phyloP scores from a whole-genome alignment of 495 filamentous ascomycete genomes.

The Thermothielavioides terrestris region DNA sequence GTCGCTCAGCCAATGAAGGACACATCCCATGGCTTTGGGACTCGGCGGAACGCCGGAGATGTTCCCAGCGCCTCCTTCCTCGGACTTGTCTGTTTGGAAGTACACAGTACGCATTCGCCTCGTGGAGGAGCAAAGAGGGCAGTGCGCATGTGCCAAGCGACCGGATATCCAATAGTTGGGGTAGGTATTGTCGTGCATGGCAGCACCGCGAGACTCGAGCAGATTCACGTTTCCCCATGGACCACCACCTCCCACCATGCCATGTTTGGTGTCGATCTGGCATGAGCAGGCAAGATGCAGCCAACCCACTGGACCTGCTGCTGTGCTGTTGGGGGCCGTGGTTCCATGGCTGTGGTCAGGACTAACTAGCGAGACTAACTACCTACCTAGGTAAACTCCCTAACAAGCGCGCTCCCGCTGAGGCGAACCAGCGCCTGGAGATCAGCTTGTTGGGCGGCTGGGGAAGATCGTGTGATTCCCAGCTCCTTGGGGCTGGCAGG shows the following conservation, averaged over 20 bases:
- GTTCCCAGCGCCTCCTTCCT: neutral
- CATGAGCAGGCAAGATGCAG: too few species aligned
- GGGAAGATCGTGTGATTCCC: neutral
- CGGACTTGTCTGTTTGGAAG: neutral
- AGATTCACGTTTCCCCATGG: too few species aligned
- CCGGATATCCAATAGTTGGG: too few species aligned
- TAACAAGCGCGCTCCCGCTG: neutral
- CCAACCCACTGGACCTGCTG: too few species aligned
- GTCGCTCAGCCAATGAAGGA: neutral
- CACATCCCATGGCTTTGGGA: neutral
- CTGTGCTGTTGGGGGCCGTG: too few species aligned
- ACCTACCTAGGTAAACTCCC: too few species aligned
- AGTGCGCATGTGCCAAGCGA: too few species aligned
- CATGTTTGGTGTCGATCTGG: neutral
- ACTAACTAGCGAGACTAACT: too few species aligned
- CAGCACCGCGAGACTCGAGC: too few species aligned
- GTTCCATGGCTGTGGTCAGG: conserved; percentile 5
- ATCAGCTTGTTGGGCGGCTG: too few species aligned
- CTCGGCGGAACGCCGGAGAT: neutral
- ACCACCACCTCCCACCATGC: neutral
- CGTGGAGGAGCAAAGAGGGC: too few species aligned
- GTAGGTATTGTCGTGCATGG: too few species aligned
- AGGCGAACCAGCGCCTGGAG: neutral
- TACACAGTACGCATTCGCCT: neutral
- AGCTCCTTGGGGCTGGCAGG: conserved; percentile 7